Evolutionary conservation across 139 green algal species (phyloP), one percentile per base, ranked within the genome.

Genomic region (Picochlorum sp.): DNA sequence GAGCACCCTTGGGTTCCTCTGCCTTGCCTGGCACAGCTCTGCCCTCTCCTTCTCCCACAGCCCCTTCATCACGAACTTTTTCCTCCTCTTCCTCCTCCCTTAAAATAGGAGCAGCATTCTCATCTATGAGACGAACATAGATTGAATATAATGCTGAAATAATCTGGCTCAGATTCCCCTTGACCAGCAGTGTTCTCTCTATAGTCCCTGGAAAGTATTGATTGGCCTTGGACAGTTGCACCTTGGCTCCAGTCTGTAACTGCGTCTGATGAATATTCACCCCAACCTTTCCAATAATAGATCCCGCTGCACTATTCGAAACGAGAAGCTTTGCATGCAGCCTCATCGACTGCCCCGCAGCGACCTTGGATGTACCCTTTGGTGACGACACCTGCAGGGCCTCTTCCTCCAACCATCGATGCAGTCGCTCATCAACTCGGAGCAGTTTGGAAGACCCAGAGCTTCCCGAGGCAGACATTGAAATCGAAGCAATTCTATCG

Each of bases 211-310:
- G 79, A 24, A 76, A 88, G 63, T 77, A 86, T 28, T 85, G 80
- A 15, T 56, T 70, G 24, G 66, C 67, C 10, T 83, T 78, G 13
- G 65, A 73, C 45, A 78, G 30, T 77, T 91, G 86, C 30, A 95
- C 85, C 3, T 85, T 68, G 6, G 88, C 77, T 3, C 59, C 72
- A 6, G 73, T 83, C 51, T 80, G 66, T 28, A 67, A 34, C 72
- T 93, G 86, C 26, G 90, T 76, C 44, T 88, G 77, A n/a, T 75
- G 81, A 57, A 95, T 95, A 49, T 80, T 89, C 26, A 67, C 61
- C 18, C 87, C 87, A 6, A 57, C 80, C 65, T 73, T 73, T 61
- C 82, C 82, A 23, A 94, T 93, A 34, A 94, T 73, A 32, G 74
- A 78, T 20, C 86, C 86, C 6, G 86, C 86, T 38, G 76, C 74